phyloP scores from a whole-genome alignment of 371 early-diverging fungal genomes.

The Apophysomyces variabilis region DNA sequence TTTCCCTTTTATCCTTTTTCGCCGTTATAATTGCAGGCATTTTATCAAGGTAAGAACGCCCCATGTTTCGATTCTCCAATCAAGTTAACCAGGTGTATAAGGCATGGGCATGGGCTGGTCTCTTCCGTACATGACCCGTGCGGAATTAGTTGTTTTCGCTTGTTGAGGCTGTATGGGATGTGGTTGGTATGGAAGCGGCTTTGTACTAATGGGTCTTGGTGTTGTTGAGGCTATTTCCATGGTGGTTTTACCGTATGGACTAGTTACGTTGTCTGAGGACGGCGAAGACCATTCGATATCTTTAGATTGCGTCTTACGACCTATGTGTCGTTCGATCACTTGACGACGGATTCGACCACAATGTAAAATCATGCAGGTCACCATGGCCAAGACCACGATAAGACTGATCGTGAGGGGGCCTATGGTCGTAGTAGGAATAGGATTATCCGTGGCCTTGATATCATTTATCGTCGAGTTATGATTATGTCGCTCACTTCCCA shows the following conservation, averaged over 20 bases:
- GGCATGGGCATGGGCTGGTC: background rate
- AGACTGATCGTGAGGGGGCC: constrained; percentile 34
- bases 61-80: no score
- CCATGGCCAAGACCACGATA: constrained; percentile 28
- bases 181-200: background rate
- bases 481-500: background rate
- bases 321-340: constrained; percentile 21
- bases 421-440: constrained; percentile 35
- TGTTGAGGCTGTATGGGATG: constrained; percentile 1
- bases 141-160: background rate
- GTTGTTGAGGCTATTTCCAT: background rate
- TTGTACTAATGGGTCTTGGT: background rate
- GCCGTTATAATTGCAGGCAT: no score
- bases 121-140: background rate
- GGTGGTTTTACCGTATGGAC: background rate
- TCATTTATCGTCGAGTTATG: background rate
- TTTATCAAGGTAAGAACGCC: no score
- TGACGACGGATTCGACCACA: constrained; percentile 33
- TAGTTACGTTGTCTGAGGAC: no score
- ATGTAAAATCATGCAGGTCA: constrained; percentile 43
- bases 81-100: background rate
- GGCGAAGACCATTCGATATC: background rate
- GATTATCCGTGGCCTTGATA: background rate
- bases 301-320: background rate
- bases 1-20: no score